Conservation (phyloP, 441 rosid species). For the Dalechampia spathulata region DNA sequence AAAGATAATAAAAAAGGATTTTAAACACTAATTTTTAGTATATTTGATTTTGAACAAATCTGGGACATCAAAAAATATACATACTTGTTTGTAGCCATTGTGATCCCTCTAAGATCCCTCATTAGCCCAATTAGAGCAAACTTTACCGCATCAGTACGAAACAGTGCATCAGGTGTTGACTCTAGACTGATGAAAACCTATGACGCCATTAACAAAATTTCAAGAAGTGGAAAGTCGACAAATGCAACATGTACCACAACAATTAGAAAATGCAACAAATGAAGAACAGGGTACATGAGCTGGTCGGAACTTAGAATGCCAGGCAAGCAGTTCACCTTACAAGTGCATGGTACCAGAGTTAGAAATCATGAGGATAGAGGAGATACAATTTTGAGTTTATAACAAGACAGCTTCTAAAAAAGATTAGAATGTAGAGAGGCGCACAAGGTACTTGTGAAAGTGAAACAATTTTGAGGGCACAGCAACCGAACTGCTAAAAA, state of each 20-base stretch:
- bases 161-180: conserved; percentile 83
- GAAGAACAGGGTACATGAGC: too few relatives aligned
- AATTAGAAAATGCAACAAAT: background rate
- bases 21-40: conserved; percentile 1
- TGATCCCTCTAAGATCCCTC: conserved; percentile 97
- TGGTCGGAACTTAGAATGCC: background rate
- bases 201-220: conserved; percentile 16
- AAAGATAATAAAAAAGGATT: conserved; percentile 16
- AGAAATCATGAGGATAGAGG: background rate
- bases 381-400: too few relatives aligned
- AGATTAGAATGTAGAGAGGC: too few relatives aligned
- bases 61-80: conserved; percentile 9
- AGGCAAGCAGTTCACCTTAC: background rate
- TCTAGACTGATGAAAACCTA: conserved; percentile 82
- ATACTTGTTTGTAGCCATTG: conserved; percentile 96
- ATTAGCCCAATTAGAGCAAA: conserved; percentile 88
- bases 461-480: too few relatives aligned
- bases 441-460: too few relatives aligned
- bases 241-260: background rate
- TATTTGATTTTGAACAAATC: too few relatives aligned
- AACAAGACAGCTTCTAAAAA: too few relatives aligned
- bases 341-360: background rate
- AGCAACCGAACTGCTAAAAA: too few relatives aligned
- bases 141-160: conserved; percentile 88
- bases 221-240: conserved; percentile 4